Percentiles rank a stretch among this genome's conserved stretches.
Evolutionary conservation across 495 filamentous ascomycete genomes (phyloP).

Genomic region (Podospora pseudopauciseta): DNA sequence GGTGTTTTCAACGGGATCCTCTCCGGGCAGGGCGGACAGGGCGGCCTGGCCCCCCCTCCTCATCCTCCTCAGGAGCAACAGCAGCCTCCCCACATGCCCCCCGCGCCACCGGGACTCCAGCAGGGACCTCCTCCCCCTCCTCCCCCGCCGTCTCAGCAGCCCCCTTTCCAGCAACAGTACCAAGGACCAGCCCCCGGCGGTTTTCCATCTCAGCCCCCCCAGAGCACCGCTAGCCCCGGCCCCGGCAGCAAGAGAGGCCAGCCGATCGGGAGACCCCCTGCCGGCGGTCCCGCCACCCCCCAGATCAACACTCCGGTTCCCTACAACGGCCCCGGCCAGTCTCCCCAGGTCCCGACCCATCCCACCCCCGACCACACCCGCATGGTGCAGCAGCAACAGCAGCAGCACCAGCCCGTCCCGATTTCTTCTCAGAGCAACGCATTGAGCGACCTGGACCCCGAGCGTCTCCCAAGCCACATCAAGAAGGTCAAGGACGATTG

Average conservation of each 20-base stretch:
- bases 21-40: slow-evolving; percentile 82
- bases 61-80: slow-evolving; percentile 60
- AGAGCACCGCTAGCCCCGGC: slow-evolving; percentile 81
- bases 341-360: slow-evolving; percentile 76
- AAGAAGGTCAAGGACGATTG: slow-evolving; percentile 82
- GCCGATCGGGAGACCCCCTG: slow-evolving; percentile 47
- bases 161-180: slow-evolving; percentile 50
- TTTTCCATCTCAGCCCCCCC: slow-evolving; percentile 65
- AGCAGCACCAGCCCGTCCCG: slow-evolving; percentile 29
- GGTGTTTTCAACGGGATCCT: slow-evolving; percentile 88
- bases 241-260: slow-evolving; percentile 61
- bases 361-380: slow-evolving; percentile 62
- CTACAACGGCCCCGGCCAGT: slow-evolving; percentile 75
- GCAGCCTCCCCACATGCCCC: slow-evolving; percentile 55
- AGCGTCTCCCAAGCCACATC: slow-evolving; percentile 73
- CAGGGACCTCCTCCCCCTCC: slow-evolving; percentile 59
- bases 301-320: slow-evolving; percentile 80
- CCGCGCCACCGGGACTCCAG: slow-evolving; percentile 62
- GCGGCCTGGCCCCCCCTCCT: slow-evolving; percentile 81
- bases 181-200: slow-evolving; percentile 48
- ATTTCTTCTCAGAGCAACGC: slow-evolving; percentile 59
- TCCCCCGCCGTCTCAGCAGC: slow-evolving; percentile 50
- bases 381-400: slow-evolving; percentile 20
- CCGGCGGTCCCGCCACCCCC: slow-evolving; percentile 79
- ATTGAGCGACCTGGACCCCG: slow-evolving; percentile 82